Evolutionary conservation across 2,329 filamentous ascomycete species (phyloP).

Genomic region (Calonectria hawksworthii): DNA sequence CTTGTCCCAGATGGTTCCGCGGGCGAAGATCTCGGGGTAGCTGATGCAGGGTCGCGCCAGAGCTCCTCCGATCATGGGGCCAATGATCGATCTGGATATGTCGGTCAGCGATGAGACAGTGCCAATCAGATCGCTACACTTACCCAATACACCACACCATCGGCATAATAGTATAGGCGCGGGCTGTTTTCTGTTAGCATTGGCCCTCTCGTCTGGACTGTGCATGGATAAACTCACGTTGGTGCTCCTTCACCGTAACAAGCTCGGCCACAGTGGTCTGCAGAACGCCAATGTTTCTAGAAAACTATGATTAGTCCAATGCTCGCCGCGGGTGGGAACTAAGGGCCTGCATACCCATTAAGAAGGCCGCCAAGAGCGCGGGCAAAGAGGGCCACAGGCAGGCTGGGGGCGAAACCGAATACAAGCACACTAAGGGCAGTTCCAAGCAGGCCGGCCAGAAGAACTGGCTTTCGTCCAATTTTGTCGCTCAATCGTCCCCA

Average conservation of each 20-base stretch:
- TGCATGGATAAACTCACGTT: conserved; percentile 70
- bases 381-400: conserved; percentile 87
- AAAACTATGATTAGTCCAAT: conserved; percentile 33
- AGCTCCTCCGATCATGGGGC: conserved; percentile 90
- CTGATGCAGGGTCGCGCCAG: conserved; percentile 88
- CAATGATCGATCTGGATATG: conserved; percentile 82
- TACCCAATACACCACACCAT: conserved; percentile 97
- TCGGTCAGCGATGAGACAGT: conserved; percentile 41
- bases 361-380: conserved; percentile 90
- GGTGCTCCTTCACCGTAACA: conserved; percentile 92
- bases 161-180: conserved; percentile 97
- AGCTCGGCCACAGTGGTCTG: conserved; percentile 96
- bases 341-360: conserved; percentile 80
- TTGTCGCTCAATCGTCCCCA: conserved; percentile 95
- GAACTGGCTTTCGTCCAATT: conserved; percentile 91
- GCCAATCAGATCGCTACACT: conserved; percentile 45
- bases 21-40: conserved; percentile 81
- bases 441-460: conserved; percentile 89
- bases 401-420: conserved; percentile 89
- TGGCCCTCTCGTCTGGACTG: not conserved
- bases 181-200: conserved; percentile 67
- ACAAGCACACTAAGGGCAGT: conserved; percentile 93
- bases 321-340: conserved; percentile 18
- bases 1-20: conserved; percentile 83
- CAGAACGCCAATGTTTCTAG: conserved; percentile 91